phyloP scores from a whole-genome alignment of 2,329 filamentous ascomycete species.

The Cercospora zeina region DNA sequence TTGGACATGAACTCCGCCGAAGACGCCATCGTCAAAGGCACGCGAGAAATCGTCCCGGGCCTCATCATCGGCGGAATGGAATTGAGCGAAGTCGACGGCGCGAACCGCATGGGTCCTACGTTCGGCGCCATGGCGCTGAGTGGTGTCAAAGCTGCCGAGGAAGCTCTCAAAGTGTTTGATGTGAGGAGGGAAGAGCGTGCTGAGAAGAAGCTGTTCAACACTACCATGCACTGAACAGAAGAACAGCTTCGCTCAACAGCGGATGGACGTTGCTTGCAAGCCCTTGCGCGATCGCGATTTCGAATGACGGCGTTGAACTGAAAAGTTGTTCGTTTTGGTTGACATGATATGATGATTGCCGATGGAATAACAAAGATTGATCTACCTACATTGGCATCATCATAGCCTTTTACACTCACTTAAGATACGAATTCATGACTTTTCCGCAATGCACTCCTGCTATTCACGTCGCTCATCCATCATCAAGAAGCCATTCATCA shows the following conservation, averaged over 20 bases:
- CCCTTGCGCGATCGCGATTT: too few relatives aligned
- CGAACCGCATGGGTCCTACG: constrained; percentile 74
- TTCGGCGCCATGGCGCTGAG: constrained; percentile 87
- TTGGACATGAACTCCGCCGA: constrained; percentile 90
- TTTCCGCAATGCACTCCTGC: too few relatives aligned
- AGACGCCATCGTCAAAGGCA: constrained; percentile 90
- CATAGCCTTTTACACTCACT: not conserved
- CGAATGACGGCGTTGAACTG: too few relatives aligned
- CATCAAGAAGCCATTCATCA: too few relatives aligned
- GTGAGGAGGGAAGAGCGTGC: constrained; percentile 74
- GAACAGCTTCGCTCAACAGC: not conserved
- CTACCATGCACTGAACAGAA: not conserved
- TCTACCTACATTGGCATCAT: not conserved
- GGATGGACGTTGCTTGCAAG: too few relatives aligned
- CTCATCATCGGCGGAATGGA: constrained; percentile 96
- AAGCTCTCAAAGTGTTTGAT: constrained; percentile 75
- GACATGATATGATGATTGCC: not conserved
- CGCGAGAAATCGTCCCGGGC: constrained; percentile 81
- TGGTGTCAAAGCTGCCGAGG: constrained; percentile 89
- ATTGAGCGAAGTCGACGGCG: constrained; percentile 80
- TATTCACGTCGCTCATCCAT: too few relatives aligned
- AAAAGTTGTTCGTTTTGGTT: too few relatives aligned
- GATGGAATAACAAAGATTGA: not conserved
- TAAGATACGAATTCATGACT: too few relatives aligned
- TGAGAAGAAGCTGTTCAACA: constrained; percentile 37